Evolutionary conservation across 2,329 filamentous ascomycete species (phyloP).

Genomic region (Keithomyces neogunnii): DNA sequence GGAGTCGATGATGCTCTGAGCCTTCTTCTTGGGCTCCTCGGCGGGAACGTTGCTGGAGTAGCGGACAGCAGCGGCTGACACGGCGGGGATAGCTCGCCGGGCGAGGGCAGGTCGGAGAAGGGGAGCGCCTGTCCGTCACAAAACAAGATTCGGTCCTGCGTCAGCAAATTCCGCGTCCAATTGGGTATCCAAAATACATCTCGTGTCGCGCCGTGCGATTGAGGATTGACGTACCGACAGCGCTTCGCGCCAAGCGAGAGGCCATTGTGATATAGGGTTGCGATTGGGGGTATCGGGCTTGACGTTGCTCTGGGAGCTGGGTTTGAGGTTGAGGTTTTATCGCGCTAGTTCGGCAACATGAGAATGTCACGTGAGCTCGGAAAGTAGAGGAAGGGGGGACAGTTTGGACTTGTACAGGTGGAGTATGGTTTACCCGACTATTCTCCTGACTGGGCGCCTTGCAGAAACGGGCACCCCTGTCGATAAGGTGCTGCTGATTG

Average conservation of each 20-base stretch:
- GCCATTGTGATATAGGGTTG: constrained; percentile 75
- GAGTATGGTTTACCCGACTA: constrained; percentile 15
- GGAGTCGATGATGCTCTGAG: constrained; percentile 87
- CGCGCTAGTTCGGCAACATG: constrained; percentile 32
- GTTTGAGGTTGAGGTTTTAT: constrained; percentile 44
- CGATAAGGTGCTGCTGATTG: constrained; percentile 1
- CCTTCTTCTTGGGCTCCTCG: constrained; percentile 93
- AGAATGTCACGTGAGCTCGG: constrained; percentile 25
- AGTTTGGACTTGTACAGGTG: not conserved
- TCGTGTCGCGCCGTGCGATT: not conserved
- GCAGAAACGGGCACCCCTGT: not conserved
- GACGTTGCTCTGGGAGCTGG: constrained; percentile 36
- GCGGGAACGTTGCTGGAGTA: constrained; percentile 69
- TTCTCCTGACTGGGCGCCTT: not conserved
- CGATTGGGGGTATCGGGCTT: constrained; percentile 43
- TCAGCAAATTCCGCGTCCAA: constrained; percentile 17
- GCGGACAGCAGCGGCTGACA: constrained; percentile 61
- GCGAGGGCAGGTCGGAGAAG: constrained; percentile 78
- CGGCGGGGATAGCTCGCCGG: constrained; percentile 65
- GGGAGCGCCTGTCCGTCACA: constrained; percentile 61
- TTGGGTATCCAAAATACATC: constrained; percentile 10
- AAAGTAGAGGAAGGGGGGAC: not conserved
- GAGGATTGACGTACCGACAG: constrained; percentile 64
- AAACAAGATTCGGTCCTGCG: constrained; percentile 7
- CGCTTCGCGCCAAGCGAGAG: constrained; percentile 92